Evolutionary conservation across 192 early-diverging fungal genomes (phyloP).

Genomic region (Coemansia sp.): DNA sequence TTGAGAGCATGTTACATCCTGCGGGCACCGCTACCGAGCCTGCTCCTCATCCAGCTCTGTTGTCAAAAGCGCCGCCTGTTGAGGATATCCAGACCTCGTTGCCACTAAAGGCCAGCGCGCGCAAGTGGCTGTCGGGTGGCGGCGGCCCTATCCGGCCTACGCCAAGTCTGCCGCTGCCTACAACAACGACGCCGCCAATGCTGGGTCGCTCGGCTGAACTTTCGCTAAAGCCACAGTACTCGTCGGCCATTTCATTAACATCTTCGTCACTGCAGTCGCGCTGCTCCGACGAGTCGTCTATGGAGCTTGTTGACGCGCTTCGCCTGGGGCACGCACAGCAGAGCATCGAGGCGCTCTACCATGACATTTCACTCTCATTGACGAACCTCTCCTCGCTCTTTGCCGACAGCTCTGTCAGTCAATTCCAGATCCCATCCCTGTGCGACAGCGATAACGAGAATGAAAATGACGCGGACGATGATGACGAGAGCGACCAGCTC

Average conservation of each 20-base stretch:
- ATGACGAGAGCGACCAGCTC: constrained; percentile 18
- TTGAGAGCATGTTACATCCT: constrained; percentile 16
- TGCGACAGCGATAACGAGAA: constrained; percentile 3
- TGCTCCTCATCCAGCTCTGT: not conserved
- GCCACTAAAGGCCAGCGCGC: constrained; percentile 12
- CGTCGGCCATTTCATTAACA: not conserved
- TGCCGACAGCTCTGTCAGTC: not conserved
- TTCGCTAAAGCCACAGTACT: constrained; percentile 10
- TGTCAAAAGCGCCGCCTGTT: not conserved
- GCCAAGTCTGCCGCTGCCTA: constrained; percentile 4
- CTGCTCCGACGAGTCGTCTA: constrained; percentile 11
- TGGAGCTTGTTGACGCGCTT: constrained; percentile 21
- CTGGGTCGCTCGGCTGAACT: not conserved
- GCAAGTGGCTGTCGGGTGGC: constrained; percentile 23
- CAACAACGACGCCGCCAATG: constrained; percentile 1
- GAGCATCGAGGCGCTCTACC: constrained; percentile 35
- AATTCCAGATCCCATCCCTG: not conserved
- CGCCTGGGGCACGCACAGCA: constrained; percentile 28
- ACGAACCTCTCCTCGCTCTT: not conserved
- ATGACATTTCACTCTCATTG: constrained; percentile 32
- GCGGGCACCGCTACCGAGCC: not conserved
- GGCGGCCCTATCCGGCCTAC: constrained; percentile 5
- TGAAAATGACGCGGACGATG: constrained; percentile 16
- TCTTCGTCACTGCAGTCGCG: not conserved
- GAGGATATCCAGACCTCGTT: not conserved